Percentiles rank a stretch among this genome's conserved stretches.
These are phyloP conservation scores for Aspergillus transmontanensis DNA, from an alignment of 2,329 filamentous ascomycete genomes.

Conservation along the genomic window DNA sequence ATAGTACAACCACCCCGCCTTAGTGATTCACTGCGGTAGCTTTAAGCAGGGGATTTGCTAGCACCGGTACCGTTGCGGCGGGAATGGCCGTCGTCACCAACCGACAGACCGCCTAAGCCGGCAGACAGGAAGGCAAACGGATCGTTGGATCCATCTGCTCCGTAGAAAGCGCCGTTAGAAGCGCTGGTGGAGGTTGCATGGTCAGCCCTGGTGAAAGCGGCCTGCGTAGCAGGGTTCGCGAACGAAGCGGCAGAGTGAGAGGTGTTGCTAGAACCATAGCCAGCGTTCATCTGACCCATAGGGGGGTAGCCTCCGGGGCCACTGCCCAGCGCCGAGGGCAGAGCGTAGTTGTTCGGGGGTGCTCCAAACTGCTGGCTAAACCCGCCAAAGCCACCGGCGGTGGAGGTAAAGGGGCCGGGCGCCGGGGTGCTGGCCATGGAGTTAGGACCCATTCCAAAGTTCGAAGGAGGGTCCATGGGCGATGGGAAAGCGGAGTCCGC, in stretches of 20 bases:
- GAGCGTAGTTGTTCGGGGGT: slow-evolving; percentile 78
- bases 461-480: slow-evolving; percentile 81
- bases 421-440: slow-evolving; percentile 85
- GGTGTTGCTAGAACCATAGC: slow-evolving; percentile 74
- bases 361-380: slow-evolving; percentile 80
- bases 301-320: slow-evolving; percentile 78
- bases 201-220: slow-evolving; percentile 86
- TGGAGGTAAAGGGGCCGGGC: slow-evolving; percentile 73
- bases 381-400: slow-evolving; percentile 67
- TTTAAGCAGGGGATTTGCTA: slow-evolving; percentile 50
- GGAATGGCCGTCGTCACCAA: slow-evolving; percentile 50
- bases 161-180: slow-evolving; percentile 73
- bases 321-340: slow-evolving; percentile 82
- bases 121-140: slow-evolving; percentile 67
- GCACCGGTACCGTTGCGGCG: slow-evolving; percentile 49
- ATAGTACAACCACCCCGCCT: slow-evolving; percentile 10
- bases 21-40: background rate
- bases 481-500: slow-evolving; percentile 91
- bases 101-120: slow-evolving; percentile 61
- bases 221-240: slow-evolving; percentile 89
- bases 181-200: slow-evolving; percentile 78
- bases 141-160: slow-evolving; percentile 56
- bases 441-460: slow-evolving; percentile 81
- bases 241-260: slow-evolving; percentile 85
- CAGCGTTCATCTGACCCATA: slow-evolving; percentile 68